Base-by-base conservation (phyloP, 176 grass and related monocot species). In the Areca catechu region DNA sequence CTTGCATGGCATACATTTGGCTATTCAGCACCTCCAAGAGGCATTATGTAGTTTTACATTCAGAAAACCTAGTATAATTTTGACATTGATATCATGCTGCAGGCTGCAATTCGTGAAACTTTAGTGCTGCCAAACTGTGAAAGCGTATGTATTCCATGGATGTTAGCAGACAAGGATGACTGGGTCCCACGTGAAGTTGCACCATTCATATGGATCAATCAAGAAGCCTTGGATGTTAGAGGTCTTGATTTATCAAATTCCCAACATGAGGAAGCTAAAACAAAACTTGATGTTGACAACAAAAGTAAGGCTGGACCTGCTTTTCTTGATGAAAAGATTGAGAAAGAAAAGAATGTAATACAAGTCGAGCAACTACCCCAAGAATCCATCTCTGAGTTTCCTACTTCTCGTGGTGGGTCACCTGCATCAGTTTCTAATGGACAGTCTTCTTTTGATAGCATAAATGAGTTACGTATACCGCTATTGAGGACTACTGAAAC, bases 91-190 rank as follows among this genome's bases (percentile, higher is more conserved):
- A 22, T 58, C 59, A 21, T 54, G 20, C 27, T 49, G 30, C 83
- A 98, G 93, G 80, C 87, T 67, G 75, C 84, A 16, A 70, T 92
- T 66, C 74, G 75, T 22, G 73, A 90, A 28, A 88, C 57, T 29
- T 55, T 98, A 59, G 81, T 98, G 20, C 75, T 92, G 20, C 93
- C 93, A 3, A 98, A 92, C n/a, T 98, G 84, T 70, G 93, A 98
- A 61, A 80, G 75, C 70, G 76, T 92, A 60, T n/a, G 70, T 50
- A 65, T 97, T 14, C 83, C 93, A 30, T 76, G 87, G 78, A 92
- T 97, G 93, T 1, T 92, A 58, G 73, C 83, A 59, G 87, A 97
- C 20, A 91, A 77, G 51, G 93, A 92, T 20, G 87, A 97, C 58
- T 98, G 93, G 93, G 63, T 82, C 5, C 93, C 84, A 63, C 58